Evolutionary conservation across 345 rosid species (phyloP), one percentile per base, ranked within the genome.

Genomic region (Populus simonii): DNA sequence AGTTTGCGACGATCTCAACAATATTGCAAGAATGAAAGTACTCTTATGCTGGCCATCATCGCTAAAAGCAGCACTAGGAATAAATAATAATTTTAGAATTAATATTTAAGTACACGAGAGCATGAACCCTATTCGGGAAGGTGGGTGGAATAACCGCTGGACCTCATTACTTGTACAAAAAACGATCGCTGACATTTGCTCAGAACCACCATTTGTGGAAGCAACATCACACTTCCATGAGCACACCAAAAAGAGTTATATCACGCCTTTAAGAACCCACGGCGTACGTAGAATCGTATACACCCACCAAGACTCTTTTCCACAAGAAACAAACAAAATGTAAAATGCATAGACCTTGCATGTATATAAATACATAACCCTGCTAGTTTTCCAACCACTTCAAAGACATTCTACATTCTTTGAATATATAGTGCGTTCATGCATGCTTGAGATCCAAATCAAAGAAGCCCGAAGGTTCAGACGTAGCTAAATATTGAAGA

Each of bases 161-260:
- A 76, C 79, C 76, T 76, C 83, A 76, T 76, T 80, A 62, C 79
- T 38, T 76, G 75, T 80, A 65, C 79, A 63, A 25, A 36, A 27
- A 22, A 43, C 57, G 38, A 62, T 70, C 70, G 45, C 62, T 51
- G 68, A 71, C 76, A 72, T 62, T 61, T 51, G 20, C 38, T 0
- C 63, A 13, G 25, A 39, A 38, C 20, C 68, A 0, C 35, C 59
- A 74, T 61, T 62, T 45, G 73, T 7, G 82, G 74, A 74, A 79
- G 78, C 71, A 68, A 74, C 78, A 17, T 69, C 70, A 25, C 75
- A 70, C 16, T 74, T 74, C 38, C 78, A 69, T 74, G 38, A 74
- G 41, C 77, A n/a, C 18, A 22, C 22, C 0, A 10, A 38, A 67
- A 47, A 36, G 33, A 9, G 17, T 66, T 38, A 16, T 6, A 13